These are phyloP conservation scores for Passiflora organensis DNA, from an alignment of 345 rosid species.

Conservation along the genomic window DNA sequence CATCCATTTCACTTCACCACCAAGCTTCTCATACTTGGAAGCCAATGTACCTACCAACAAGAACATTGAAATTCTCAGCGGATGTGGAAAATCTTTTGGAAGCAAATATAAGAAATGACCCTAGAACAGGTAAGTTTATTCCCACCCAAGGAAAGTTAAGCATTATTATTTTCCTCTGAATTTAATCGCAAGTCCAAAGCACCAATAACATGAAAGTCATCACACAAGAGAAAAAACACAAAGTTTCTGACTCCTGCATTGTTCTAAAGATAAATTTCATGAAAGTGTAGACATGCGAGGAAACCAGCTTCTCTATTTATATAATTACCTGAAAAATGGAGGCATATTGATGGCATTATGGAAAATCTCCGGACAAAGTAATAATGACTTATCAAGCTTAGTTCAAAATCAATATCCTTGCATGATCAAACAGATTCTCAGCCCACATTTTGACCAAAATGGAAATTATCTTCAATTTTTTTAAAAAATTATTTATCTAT, in stretches of 20 bases:
- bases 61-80: neutral
- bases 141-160: neutral
- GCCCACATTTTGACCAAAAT: too few relatives aligned
- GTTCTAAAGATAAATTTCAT: neutral
- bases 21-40: slow-evolving; percentile 76
- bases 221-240: neutral
- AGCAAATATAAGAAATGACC: too few relatives aligned
- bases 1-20: slow-evolving; percentile 96
- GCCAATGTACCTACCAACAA: slow-evolving; percentile 60
- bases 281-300: neutral
- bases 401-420: too few relatives aligned
- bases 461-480: too few relatives aligned
- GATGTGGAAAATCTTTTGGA: neutral
- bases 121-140: too few relatives aligned
- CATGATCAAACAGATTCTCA: too few relatives aligned
- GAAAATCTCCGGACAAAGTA: too few relatives aligned
- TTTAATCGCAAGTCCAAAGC: neutral
- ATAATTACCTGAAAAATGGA: neutral
- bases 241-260: neutral
- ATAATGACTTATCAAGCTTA: too few relatives aligned
- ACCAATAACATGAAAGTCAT: neutral
- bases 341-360: too few relatives aligned
- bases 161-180: neutral
- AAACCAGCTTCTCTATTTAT: neutral
- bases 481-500: too few relatives aligned